Evolutionary conservation across 495 filamentous ascomycete genomes (phyloP).

Genomic region (Penicillium canescens): DNA sequence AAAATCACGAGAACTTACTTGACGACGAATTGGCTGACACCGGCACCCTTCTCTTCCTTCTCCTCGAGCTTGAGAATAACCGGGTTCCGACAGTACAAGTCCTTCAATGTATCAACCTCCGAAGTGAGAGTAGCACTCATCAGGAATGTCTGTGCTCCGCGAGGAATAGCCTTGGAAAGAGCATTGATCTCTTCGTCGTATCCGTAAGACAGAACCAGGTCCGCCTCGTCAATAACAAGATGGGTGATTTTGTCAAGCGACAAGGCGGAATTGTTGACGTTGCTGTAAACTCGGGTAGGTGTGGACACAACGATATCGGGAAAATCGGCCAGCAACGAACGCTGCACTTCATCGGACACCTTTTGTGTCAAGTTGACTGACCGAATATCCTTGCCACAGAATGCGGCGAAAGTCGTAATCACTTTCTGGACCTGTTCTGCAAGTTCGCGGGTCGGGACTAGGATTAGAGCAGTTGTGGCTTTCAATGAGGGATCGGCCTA

Average conservation of each 20-base stretch:
- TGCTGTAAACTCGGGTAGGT: constrained; percentile 70
- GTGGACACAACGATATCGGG: constrained; percentile 91
- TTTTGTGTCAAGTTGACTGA: constrained; percentile 84
- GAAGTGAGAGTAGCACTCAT: constrained; percentile 90
- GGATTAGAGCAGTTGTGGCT: constrained; percentile 69
- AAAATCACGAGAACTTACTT: constrained; percentile 46
- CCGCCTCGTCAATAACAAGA: constrained; percentile 92
- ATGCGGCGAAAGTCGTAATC: constrained; percentile 69
- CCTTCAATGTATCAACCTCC: constrained; percentile 83
- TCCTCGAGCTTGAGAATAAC: constrained; percentile 75
- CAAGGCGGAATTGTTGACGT: constrained; percentile 68
- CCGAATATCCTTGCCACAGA: constrained; percentile 81
- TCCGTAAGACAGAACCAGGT: constrained; percentile 91
- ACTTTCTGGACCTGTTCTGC: constrained; percentile 84
- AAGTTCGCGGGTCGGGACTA: constrained; percentile 92
- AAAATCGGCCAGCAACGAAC: constrained; percentile 79
- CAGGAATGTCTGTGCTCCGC: constrained; percentile 84
- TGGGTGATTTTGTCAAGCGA: constrained; percentile 68
- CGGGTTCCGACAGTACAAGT: constrained; percentile 82
- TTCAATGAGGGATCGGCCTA: constrained; percentile 44
- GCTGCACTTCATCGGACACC: constrained; percentile 80
- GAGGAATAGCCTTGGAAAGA: constrained; percentile 72
- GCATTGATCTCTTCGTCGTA: constrained; percentile 87
- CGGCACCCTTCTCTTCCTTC: constrained; percentile 66
- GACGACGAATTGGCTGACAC: constrained; percentile 83